Base-by-base conservation (phyloP, 2,329 filamentous ascomycete species). In the Fusarium sp. region DNA sequence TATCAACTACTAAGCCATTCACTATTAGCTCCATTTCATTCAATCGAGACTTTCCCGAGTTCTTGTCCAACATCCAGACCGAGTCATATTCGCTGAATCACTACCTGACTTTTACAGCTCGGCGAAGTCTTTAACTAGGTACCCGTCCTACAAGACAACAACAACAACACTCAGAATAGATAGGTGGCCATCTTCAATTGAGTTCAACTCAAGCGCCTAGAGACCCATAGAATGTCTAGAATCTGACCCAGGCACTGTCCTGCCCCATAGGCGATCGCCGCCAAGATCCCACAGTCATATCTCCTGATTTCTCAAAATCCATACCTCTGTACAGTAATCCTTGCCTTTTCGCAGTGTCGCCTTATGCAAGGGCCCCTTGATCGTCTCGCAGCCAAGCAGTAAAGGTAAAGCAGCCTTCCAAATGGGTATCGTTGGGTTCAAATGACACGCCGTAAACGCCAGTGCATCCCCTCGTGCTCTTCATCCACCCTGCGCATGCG, bases 361-460 rank as follows among this genome's bases (percentile, higher is more conserved):
- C 27, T 31, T 51, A 29, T 51, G 46, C 46, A 31, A 51, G 46
- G 44, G 46, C 27, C 46, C 17, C 46, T 46, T 40, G 16, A 40
- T 20, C 22, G 31, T 49, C 22, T 40, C 35, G 56, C 36, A 22
- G 49, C 27, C 29, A 58, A 44, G 51, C 56, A 51, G 36, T 38
- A 42, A 66, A 55, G 31, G 36, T 31, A 46, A 66, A 55, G 35
- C 38, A 66, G 44, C 71, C 61, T 60, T 62, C 68, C 66, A 74
- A 74, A 72, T 33, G 71, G 71, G 71, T 73, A 73, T 73, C 71
- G 42, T 66, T 57, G 59, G 68, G 64, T 69, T 66, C 40, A 64
- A 65, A 73, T 69, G 38, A 42, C 58, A 72, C 69, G 42, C 44
- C 71, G 61, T 66, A 74, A 71, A 73, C 71, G 71, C 71, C 71